phyloP scores from a whole-genome alignment of 441 rosid species.

The Euphorbia corollata region DNA sequence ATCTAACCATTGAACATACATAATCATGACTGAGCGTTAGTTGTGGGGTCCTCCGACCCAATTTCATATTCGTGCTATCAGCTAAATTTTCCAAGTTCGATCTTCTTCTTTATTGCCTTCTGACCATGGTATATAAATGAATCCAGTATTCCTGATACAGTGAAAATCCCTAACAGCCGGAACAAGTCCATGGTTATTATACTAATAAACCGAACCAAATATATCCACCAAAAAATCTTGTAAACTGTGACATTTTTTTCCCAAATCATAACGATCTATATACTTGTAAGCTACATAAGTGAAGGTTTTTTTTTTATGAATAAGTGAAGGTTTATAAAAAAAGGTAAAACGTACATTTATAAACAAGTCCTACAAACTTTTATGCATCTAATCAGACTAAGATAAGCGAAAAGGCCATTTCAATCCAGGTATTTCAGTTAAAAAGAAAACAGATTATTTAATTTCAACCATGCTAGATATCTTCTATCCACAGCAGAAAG shows the following conservation, averaged over 20 bases:
- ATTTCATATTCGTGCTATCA: conserved; percentile 30
- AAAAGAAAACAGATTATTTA: neutral
- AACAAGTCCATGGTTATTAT: too few species aligned
- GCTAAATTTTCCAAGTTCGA: conserved; percentile 83
- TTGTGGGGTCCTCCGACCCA: conserved; percentile 10
- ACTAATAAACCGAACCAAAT: too few species aligned
- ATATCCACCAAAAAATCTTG: neutral
- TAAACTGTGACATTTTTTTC: neutral
- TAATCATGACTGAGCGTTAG: conserved; percentile 17
- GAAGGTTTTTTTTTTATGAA: too few species aligned
- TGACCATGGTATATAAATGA: conserved; percentile 88
- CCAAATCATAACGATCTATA: neutral
- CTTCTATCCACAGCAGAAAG: neutral
- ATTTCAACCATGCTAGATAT: neutral
- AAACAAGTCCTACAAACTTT: too few species aligned
- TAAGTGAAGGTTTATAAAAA: too few species aligned
- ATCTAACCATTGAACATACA: conserved; percentile 23
- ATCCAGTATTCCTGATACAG: conserved; percentile 90
- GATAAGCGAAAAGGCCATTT: neutral
- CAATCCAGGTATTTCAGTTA: neutral
- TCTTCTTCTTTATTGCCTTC: conserved; percentile 88
- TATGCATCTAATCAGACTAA: neutral
- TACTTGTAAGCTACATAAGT: too few species aligned
- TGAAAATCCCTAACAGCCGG: conserved; percentile 60
- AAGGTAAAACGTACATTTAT: too few species aligned